Percentiles rank a stretch among this genome's conserved stretches.
phyloP scores from a whole-genome alignment of 768 basidiomycete species.

The Russula olivacea region DNA sequence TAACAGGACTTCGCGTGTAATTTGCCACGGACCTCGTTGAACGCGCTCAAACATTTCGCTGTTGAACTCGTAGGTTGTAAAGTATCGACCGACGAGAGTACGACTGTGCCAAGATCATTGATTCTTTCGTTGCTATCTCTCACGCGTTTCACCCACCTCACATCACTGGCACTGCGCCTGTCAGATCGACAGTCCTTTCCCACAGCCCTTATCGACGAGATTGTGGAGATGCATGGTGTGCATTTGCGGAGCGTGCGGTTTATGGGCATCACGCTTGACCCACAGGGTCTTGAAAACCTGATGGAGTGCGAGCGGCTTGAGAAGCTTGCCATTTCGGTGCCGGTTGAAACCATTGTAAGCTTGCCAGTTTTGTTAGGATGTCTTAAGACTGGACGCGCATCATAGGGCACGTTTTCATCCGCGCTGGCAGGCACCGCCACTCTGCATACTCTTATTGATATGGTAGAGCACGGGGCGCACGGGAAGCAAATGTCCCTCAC shows the following conservation, averaged over 20 bases:
- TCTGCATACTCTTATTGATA: conserved; percentile 22
- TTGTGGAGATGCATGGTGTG: conserved; percentile 19
- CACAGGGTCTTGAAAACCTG: conserved; percentile 14
- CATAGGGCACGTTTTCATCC: conserved; percentile 16
- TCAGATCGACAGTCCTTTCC: conserved; percentile 14
- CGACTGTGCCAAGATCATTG: conserved; percentile 7
- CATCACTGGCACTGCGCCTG: conserved; percentile 21
- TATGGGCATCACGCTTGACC: conserved; percentile 9
- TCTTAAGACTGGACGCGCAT: neutral
- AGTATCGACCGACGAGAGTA: conserved; percentile 21
- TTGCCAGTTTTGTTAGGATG: conserved; percentile 5
- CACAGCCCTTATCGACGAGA: conserved; percentile 12
- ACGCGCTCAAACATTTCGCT: conserved; percentile 45
- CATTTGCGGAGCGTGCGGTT: conserved; percentile 19
- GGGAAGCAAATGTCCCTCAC: conserved; percentile 20
- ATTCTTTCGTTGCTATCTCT: conserved; percentile 14
- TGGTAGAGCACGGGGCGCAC: conserved; percentile 13
- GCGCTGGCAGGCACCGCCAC: conserved; percentile 12
- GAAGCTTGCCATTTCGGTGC: conserved; percentile 22
- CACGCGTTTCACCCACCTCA: conserved; percentile 21
- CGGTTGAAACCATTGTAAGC: conserved; percentile 20
- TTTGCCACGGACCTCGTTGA: conserved; percentile 34
- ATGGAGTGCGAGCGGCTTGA: conserved; percentile 21
- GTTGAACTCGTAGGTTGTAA: conserved; percentile 43
- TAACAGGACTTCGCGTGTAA: conserved; percentile 23